Conservation (phyloP, 306 rosid genomes). For the Dalbergia oliveri region DNA sequence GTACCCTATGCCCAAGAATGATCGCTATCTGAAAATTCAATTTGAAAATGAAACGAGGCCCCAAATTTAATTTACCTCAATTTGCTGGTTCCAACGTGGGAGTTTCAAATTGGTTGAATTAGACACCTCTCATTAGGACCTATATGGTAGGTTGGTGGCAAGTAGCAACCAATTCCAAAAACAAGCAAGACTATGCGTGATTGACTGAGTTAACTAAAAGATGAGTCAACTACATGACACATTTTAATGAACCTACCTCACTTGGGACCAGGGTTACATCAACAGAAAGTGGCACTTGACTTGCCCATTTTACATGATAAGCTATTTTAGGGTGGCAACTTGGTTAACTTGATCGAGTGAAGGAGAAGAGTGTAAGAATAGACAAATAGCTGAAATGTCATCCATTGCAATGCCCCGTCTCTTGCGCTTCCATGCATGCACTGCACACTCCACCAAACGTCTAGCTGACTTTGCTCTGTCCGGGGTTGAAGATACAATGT, state of each 20-base stretch:
- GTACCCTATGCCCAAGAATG: conserved; percentile 5
- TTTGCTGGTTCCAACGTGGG: not conserved
- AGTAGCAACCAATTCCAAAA: not conserved
- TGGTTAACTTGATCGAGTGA: conserved; percentile 49
- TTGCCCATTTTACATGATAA: conserved; percentile 22
- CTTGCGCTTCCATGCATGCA: conserved; percentile 86
- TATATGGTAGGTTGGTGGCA: not conserved
- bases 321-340: conserved; percentile 47
- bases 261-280: conserved; percentile 35
- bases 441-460: conserved; percentile 76
- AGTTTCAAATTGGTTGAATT: not conserved
- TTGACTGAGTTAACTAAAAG: conserved; percentile 22
- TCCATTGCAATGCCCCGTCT: conserved; percentile 82
- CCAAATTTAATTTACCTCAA: not conserved
- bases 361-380: conserved; percentile 72
- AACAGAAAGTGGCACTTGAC: not conserved
- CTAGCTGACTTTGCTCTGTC: conserved; percentile 72
- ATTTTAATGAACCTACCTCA: conserved; percentile 25
- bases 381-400: conserved; percentile 94
- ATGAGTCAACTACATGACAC: conserved; percentile 3
- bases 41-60: conserved; percentile 9
- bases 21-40: not conserved
- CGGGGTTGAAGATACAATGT: conserved; percentile 64
- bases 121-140: not conserved
- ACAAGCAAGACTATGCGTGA: not conserved